phyloP scores from a whole-genome alignment of 176 grass and related monocot species.

The Elaeis guineensis region DNA sequence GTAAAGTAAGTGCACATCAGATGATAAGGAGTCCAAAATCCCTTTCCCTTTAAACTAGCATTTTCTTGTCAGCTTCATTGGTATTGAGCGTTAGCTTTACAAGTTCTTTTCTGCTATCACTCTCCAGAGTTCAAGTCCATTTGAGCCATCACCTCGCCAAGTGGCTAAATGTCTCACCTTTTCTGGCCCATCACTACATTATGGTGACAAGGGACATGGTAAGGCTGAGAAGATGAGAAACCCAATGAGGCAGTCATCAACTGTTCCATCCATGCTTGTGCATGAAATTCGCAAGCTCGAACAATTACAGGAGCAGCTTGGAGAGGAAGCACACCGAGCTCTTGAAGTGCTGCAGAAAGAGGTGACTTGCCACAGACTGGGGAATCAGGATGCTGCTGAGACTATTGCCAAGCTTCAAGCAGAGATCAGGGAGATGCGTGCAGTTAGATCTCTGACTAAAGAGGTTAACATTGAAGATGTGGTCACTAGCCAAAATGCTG shows the following conservation, averaged over 20 bases:
- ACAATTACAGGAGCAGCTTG: conserved; percentile 79
- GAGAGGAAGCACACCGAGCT: conserved; percentile 80
- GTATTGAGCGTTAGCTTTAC: too few species aligned
- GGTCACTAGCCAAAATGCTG: conserved; percentile 28
- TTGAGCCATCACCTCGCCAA: conserved; percentile 48
- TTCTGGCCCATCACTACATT: conserved; percentile 44
- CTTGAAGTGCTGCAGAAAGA: conserved; percentile 93
- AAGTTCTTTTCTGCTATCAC: not conserved
- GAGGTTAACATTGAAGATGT: conserved; percentile 30
- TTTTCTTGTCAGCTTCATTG: too few species aligned
- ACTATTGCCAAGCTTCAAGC: conserved; percentile 91
- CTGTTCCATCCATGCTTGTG: conserved; percentile 71
- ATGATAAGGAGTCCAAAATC: conserved; percentile 21
- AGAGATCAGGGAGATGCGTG: conserved; percentile 78
- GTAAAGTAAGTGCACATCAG: conserved; percentile 35
- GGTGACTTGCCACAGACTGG: conserved; percentile 81
- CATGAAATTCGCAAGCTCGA: conserved; percentile 97
- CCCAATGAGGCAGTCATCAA: conserved; percentile 64
- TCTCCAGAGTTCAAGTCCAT: conserved; percentile 65
- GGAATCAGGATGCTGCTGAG: conserved; percentile 91
- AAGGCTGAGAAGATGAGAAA: conserved; percentile 17
- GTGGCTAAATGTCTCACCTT: conserved; percentile 74
- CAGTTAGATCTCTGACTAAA: conserved; percentile 44
- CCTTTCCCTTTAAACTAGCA: too few species aligned
- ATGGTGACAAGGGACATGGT: conserved; percentile 30